phyloP scores from a whole-genome alignment of 2,329 filamentous ascomycete genomes.

The Xylaria hypoxylon region DNA sequence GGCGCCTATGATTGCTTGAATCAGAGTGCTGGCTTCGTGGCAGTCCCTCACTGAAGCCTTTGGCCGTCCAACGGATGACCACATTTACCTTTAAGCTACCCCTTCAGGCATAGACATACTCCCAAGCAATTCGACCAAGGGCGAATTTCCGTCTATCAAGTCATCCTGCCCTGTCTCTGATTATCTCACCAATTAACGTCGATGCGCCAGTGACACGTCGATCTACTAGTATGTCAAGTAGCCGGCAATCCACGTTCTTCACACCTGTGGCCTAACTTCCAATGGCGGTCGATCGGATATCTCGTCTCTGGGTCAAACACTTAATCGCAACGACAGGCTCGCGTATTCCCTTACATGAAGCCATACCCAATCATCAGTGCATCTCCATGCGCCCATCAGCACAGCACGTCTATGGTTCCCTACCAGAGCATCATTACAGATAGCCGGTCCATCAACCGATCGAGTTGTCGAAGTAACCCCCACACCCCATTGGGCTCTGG shows the following conservation, averaged over 20 bases:
- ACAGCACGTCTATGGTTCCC: conserved; percentile 15
- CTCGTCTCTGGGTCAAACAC: conserved; percentile 11
- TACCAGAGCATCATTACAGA: conserved; percentile 8
- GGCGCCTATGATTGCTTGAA: conserved; percentile 44
- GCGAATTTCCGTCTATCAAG: conserved; percentile 25
- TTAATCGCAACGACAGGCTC: conserved; percentile 25
- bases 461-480: conserved; percentile 38
- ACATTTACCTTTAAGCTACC: conserved; percentile 30
- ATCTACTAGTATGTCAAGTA: conserved; percentile 11
- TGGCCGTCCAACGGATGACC: conserved; percentile 37
- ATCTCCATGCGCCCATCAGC: conserved; percentile 29
- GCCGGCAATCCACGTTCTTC: conserved; percentile 10
- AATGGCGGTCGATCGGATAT: conserved; percentile 23
- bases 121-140: conserved; percentile 35
- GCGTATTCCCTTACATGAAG: conserved; percentile 21
- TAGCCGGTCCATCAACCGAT: conserved; percentile 19
- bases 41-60: conserved; percentile 48
- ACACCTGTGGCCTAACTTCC: background rate
- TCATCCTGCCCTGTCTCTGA: background rate
- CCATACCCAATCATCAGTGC: conserved; percentile 35
- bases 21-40: conserved; percentile 50
- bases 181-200: conserved; percentile 10
- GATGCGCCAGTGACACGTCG: conserved; percentile 3
- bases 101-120: conserved; percentile 28
- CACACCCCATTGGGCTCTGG: conserved; percentile 44